These are phyloP conservation scores for Gaillardinia entomophila DNA, from an alignment of 805 yeast genomes.

Conservation along the genomic window DNA sequence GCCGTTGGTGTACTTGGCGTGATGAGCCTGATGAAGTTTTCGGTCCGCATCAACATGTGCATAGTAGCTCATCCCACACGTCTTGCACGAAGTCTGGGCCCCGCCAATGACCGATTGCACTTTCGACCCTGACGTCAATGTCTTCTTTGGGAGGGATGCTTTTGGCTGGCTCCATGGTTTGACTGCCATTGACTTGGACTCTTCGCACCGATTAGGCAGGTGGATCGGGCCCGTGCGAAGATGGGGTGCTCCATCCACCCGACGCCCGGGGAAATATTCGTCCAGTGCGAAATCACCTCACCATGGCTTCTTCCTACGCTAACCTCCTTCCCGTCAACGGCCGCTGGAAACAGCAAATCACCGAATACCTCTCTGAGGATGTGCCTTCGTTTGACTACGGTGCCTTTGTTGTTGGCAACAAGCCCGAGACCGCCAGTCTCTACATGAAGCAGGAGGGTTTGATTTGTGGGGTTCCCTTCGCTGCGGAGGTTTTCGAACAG, in stretches of 20 bases:
- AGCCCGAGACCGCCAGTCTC: slow-evolving; percentile 63
- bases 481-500: slow-evolving; percentile 74
- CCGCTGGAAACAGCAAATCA: slow-evolving; percentile 73
- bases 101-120: no score
- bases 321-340: slow-evolving; percentile 72
- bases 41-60: slow-evolving; percentile 36
- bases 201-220: no score
- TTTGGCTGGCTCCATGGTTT: no score
- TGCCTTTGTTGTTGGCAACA: slow-evolving; percentile 89
- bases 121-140: no score
- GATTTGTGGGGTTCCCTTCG: slow-evolving; percentile 84
- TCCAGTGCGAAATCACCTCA: no score
- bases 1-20: slow-evolving; percentile 44
- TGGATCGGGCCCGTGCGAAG: no score
- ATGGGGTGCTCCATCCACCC: no score
- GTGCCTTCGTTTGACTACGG: slow-evolving; percentile 94
- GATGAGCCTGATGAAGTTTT: slow-evolving; percentile 48
- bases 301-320: slow-evolving; percentile 23
- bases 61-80: slow-evolving; percentile 51
- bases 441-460: slow-evolving; percentile 79
- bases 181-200: no score
- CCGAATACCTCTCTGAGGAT: slow-evolving; percentile 76
- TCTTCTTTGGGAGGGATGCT: no score
- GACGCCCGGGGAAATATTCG: no score
- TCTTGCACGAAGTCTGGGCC: slow-evolving; percentile 30